Conservation (phyloP, 2,329 filamentous ascomycete species). For the Drechslerella coelobrocha region DNA sequence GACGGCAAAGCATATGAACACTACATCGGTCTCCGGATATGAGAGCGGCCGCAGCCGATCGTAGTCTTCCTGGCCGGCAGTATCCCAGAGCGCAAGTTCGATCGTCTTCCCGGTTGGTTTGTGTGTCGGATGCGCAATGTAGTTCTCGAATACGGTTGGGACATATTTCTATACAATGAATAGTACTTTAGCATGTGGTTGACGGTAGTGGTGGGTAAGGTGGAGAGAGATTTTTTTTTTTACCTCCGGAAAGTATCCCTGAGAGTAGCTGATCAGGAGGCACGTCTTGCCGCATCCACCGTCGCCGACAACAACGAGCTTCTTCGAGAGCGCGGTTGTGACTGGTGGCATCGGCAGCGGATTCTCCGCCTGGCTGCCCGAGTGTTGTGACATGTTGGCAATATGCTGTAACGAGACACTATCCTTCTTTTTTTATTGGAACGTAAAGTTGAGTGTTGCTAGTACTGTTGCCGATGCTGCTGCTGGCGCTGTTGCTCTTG, state of each 20-base stretch:
- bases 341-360: constrained; percentile 69
- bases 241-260: constrained; percentile 99
- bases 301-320: constrained; percentile 98
- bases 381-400: constrained; percentile 28
- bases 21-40: constrained; percentile 95
- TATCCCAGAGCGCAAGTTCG: constrained; percentile 97
- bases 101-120: constrained; percentile 88
- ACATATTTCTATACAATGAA: constrained; percentile 84
- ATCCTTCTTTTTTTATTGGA: background rate
- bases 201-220: constrained; percentile 1
- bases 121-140: constrained; percentile 96
- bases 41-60: constrained; percentile 91
- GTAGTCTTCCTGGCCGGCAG: too few species aligned
- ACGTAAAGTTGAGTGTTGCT: background rate
- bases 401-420: background rate
- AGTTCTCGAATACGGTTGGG: constrained; percentile 98
- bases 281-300: constrained; percentile 99
- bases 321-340: constrained; percentile 89
- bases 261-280: constrained; percentile 96
- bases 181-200: constrained; percentile 1
- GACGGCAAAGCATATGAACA: constrained; percentile 99
- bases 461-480: background rate
- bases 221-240: too few species aligned
- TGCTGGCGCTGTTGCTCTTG: background rate
- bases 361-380: constrained; percentile 9